phyloP scores from a whole-genome alignment of 192 early-diverging fungal species.

The Backusella parvicylindrica region DNA sequence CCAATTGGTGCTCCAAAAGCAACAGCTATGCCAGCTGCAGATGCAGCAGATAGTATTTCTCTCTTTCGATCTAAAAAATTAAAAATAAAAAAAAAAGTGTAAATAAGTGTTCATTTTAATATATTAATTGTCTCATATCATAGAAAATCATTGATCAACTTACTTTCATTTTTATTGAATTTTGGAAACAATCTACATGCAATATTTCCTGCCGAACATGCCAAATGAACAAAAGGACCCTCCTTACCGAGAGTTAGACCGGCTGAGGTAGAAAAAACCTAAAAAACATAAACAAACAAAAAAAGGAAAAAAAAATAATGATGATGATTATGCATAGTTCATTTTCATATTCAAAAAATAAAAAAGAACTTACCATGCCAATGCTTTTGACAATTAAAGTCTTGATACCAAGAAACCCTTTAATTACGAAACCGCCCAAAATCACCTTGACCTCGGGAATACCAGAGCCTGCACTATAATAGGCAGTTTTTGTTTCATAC shows the following conservation, averaged over 20 bases:
- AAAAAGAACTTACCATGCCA: constrained; percentile 62
- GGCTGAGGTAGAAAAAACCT: constrained; percentile 77
- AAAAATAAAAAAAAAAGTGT: not conserved
- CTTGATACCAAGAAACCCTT: constrained; percentile 84
- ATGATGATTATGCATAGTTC: not conserved
- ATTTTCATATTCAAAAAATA: not conserved
- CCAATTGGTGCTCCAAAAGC: constrained; percentile 98
- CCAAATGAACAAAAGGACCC: constrained; percentile 92
- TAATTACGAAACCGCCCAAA: constrained; percentile 90
- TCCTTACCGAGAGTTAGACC: constrained; percentile 89
- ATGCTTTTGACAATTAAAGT: constrained; percentile 93
- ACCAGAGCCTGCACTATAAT: constrained; percentile 87
- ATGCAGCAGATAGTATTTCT: constrained; percentile 89
- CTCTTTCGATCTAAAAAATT: constrained; percentile 68
- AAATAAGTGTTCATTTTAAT: not conserved
- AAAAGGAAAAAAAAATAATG: not conserved
- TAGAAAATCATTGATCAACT: not conserved
- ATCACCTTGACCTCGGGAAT: constrained; percentile 96
- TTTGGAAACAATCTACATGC: constrained; percentile 84
- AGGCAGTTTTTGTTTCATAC: constrained; percentile 55
- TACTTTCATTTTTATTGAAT: constrained; percentile 86
- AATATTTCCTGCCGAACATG: constrained; percentile 87
- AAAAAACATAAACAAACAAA: not conserved
- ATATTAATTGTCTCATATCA: not conserved
- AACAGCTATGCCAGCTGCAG: constrained; percentile 90